Conservation (phyloP, 371 early-diverging fungal species). For the Mortierella polycephala region DNA sequence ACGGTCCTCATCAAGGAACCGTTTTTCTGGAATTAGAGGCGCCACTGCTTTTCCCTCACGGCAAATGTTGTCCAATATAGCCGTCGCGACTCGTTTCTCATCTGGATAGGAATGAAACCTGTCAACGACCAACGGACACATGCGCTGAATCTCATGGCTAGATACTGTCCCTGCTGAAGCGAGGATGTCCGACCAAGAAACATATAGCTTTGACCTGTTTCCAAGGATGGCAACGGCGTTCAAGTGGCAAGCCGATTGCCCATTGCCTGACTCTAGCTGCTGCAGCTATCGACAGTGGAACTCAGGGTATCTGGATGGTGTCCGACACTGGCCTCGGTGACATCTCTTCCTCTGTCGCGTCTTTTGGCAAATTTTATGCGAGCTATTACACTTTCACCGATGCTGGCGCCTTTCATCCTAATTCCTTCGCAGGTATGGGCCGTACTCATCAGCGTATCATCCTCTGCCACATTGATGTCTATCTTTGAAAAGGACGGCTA, state of each 20-base stretch:
- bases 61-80: too few species aligned
- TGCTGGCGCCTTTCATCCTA: constrained; percentile 3
- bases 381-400: constrained; percentile 28
- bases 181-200: too few species aligned
- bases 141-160: too few species aligned
- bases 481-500: constrained; percentile 16
- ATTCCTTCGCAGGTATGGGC: constrained; percentile 7
- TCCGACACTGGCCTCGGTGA: constrained; percentile 68
- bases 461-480: constrained; percentile 7
- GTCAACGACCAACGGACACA: too few species aligned
- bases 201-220: too few species aligned
- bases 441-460: constrained; percentile 2
- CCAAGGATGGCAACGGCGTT: too few species aligned
- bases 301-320: constrained; percentile 66
- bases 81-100: too few species aligned
- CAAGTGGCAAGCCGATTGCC: constrained; percentile 40
- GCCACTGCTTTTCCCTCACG: too few species aligned
- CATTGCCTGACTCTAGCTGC: constrained; percentile 58
- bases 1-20: too few species aligned
- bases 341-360: constrained; percentile 72
- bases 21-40: too few species aligned
- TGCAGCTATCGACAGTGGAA: constrained; percentile 76
- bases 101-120: too few species aligned
- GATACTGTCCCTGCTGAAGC: too few species aligned
- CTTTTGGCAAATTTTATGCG: constrained; percentile 65